Base-by-base conservation (phyloP, 2,329 filamentous ascomycete genomes). In the Chalara sp. region DNA sequence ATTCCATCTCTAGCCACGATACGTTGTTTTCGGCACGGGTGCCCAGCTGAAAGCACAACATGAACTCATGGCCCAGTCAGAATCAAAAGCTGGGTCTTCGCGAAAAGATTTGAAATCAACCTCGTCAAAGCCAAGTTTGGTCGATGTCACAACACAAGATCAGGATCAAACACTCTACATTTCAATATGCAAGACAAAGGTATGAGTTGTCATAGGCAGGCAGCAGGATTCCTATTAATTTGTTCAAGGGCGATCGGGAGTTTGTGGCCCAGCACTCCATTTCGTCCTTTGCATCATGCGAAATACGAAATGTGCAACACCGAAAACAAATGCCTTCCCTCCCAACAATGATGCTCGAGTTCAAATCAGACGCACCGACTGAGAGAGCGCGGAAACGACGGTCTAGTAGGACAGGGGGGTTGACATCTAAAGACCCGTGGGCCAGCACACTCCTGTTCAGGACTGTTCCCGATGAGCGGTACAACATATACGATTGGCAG, bases 301-400 rank as follows among this genome's bases (percentile, higher is more conserved):
- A 65, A 40, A 56, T 84, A 32, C 79, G 83, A 62, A 74, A 75
- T 63, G 57, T 83, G 12, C 72, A 79, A 41, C 77, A 84, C 59
- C 77, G 80, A 47, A 85, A 85, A 60, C 79, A 83, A 59, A 77
- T 76, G 1, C 75, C 78, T 8, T 70, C 76, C 5, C 66, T 81
- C 6, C 80, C 80, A 1, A 85, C 82, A 5, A 72, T 86, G 10
- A 70, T 83, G 44, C 62, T 85, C 37, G 78, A 56, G 51, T 67
- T 85, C 45, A 71, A 72, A 28, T 71, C 73, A 21, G 75, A 78
- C 56, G 70, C 74, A 1, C 58, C 66, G 6, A 71, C 74, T 37
- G 80, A 84, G 56, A 83, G 80, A 63, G 70, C 81, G 55, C 76
- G 79, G 50, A 85, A 84, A 59, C 76, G 82, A 46, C 74, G 82